Evolutionary conservation across 2,329 filamentous ascomycete species (phyloP).

Genomic region (Cladosporium oxysporum): DNA sequence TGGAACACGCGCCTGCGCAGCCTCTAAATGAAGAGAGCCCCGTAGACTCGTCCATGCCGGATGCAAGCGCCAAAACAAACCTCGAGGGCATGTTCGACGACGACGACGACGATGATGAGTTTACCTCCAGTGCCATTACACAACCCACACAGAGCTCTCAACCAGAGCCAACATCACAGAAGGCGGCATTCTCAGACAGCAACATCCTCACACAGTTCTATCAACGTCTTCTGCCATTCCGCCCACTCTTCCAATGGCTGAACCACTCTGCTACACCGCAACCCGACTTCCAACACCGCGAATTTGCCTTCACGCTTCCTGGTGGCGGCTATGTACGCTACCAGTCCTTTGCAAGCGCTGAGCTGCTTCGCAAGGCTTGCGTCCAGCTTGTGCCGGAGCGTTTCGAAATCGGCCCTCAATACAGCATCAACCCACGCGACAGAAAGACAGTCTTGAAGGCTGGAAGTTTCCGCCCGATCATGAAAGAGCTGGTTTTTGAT

Average conservation of each 20-base stretch:
- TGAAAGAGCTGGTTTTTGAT: constrained; percentile 97
- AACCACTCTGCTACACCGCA: constrained; percentile 88
- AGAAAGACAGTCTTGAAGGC: constrained; percentile 82
- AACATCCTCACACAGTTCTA: constrained; percentile 93
- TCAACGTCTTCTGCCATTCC: constrained; percentile 91
- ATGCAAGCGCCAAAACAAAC: constrained; percentile 21
- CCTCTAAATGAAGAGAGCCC: constrained; percentile 22
- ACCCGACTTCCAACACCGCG: constrained; percentile 86
- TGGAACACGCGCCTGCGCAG: constrained; percentile 35
- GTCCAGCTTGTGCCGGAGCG: constrained; percentile 83
- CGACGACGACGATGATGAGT: constrained; percentile 59
- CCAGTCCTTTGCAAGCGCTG: constrained; percentile 71
- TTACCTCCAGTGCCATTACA: constrained; percentile 55
- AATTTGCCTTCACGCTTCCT: constrained; percentile 93
- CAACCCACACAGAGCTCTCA: constrained; percentile 47
- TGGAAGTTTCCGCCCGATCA: constrained; percentile 78
- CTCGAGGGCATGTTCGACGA: constrained; percentile 63
- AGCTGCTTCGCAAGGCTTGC: constrained; percentile 85
- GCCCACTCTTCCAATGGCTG: constrained; percentile 94
- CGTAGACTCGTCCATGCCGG: constrained; percentile 13
- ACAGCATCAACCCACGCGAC: constrained; percentile 89
- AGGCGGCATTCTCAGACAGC: constrained; percentile 60
- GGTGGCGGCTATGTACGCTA: constrained; percentile 93
- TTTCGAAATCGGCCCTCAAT: constrained; percentile 98
- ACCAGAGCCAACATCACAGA: constrained; percentile 24